Conservation (phyloP, 352 stramenopile species). For the Globisporangium viniferum region DNA sequence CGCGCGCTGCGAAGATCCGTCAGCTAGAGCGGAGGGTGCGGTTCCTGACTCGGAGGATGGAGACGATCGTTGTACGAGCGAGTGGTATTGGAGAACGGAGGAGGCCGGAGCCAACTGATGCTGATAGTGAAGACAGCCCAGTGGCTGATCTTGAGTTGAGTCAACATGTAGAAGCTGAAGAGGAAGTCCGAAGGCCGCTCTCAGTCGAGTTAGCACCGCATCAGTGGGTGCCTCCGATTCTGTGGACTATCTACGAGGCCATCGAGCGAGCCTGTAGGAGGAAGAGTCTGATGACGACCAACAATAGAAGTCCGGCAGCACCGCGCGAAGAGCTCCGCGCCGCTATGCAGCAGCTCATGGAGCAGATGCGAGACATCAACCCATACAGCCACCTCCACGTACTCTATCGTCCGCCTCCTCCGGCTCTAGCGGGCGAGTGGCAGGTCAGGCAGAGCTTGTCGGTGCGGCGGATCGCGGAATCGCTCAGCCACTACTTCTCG, state of each 20-base stretch:
- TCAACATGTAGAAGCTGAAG: not conserved
- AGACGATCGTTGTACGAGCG: not conserved
- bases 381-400: conserved; percentile 43
- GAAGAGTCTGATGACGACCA: not conserved
- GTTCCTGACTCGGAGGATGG: not conserved
- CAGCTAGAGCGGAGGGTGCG: not conserved
- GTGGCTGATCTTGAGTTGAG: not conserved
- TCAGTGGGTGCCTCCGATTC: conserved; percentile 34
- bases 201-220: conserved; percentile 21
- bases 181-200: not conserved
- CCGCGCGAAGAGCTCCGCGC: conserved; percentile 20
- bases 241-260: conserved; percentile 36
- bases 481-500: conserved; percentile 24
- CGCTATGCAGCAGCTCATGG: conserved; percentile 32
- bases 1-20: not conserved
- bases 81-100: not conserved
- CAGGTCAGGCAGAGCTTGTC: conserved; percentile 21
- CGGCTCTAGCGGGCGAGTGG: conserved; percentile 17
- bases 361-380: conserved; percentile 25
- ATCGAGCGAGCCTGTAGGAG: conserved; percentile 14
- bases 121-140: not conserved
- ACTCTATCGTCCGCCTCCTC: conserved; percentile 34
- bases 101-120: not conserved
- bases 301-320: not conserved
- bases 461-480: conserved; percentile 19